Conservation (phyloP, 306 rosid genomes). For the Cicer chorassanicum region DNA sequence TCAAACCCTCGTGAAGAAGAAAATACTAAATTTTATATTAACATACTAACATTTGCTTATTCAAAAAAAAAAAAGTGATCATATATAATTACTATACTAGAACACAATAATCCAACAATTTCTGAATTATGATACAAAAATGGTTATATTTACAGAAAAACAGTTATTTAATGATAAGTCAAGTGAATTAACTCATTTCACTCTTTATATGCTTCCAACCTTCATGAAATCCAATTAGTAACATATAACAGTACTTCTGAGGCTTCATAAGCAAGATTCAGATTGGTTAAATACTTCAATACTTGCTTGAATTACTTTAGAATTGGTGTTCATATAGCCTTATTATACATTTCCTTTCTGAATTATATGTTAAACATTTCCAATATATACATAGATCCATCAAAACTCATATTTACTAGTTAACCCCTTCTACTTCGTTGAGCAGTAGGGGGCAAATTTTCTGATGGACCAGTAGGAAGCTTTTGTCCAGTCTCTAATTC, state of each 20-base stretch:
- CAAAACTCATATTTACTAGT: conserved; percentile 36
- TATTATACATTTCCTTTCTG: neutral
- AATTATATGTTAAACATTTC: neutral
- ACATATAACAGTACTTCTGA: neutral
- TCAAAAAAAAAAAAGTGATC: no score
- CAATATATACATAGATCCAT: conserved; percentile 32
- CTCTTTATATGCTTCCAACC: no score
- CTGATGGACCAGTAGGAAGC: conserved; percentile 79
- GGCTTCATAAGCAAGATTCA: conserved; percentile 2
- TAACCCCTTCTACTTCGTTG: conserved; percentile 55
- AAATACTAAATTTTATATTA: no score
- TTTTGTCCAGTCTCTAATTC: conserved; percentile 70
- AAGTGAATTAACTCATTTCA: no score
- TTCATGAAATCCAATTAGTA: neutral
- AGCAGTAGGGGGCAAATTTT: conserved; percentile 85
- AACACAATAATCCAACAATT: no score
- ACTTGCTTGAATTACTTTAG: neutral
- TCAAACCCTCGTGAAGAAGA: no score
- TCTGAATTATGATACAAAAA: no score
- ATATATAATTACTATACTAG: no score
- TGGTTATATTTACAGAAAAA: no score
- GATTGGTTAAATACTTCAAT: neutral
- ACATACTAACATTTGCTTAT: no score
- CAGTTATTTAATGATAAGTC: no score
- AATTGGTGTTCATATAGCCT: conserved; percentile 6